A percentile compares a stretch with the other conserved stretches of the same genome.
phyloP scores from a whole-genome alignment of 2,329 filamentous ascomycete genomes.

The Fusarium musae region DNA sequence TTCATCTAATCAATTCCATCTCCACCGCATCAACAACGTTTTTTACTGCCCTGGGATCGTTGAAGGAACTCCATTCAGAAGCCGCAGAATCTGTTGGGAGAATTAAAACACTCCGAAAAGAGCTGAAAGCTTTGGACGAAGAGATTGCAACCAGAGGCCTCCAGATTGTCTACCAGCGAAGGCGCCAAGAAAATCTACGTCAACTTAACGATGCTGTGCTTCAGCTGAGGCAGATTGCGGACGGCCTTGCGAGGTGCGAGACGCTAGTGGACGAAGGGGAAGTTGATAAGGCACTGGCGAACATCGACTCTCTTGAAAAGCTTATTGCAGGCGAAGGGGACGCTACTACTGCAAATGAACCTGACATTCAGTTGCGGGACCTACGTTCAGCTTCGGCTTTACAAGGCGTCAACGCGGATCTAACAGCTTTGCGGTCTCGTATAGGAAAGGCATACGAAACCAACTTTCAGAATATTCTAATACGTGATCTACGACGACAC shows the following conservation, averaged over 20 bases:
- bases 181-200: constrained; percentile 83
- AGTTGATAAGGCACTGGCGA: constrained; percentile 81
- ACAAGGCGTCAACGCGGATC: constrained; percentile 80
- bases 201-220: constrained; percentile 84
- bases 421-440: constrained; percentile 78
- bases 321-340: constrained; percentile 80
- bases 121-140: constrained; percentile 82
- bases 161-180: constrained; percentile 84
- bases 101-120: constrained; percentile 83
- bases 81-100: constrained; percentile 89
- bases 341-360: constrained; percentile 44
- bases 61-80: constrained; percentile 91
- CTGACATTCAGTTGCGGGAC: constrained; percentile 65
- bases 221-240: constrained; percentile 83
- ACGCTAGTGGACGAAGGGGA: constrained; percentile 84
- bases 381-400: constrained; percentile 81
- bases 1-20: constrained; percentile 95
- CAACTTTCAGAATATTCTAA: constrained; percentile 80
- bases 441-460: constrained; percentile 89
- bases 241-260: constrained; percentile 81
- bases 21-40: constrained; percentile 96
- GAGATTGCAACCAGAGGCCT: constrained; percentile 89
- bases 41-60: constrained; percentile 90
- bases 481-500: constrained; percentile 85
- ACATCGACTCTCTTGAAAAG: constrained; percentile 80